These are phyloP conservation scores for Graphilbum sp. DNA, from an alignment of 2,329 filamentous ascomycete species.

Conservation along the genomic window DNA sequence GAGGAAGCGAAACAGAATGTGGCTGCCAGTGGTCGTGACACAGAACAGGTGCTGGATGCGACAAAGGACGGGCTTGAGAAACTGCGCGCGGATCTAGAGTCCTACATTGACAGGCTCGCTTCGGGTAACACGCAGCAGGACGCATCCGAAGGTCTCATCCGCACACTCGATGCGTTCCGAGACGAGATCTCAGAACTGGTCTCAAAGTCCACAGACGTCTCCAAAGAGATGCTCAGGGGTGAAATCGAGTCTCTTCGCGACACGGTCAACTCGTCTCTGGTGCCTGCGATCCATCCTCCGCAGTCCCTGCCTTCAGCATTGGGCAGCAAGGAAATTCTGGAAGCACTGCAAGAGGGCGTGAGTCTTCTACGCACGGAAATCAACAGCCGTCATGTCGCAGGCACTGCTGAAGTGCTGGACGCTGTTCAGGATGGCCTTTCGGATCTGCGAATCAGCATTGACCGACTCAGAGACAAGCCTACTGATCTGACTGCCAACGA, in stretches of 20 bases:
- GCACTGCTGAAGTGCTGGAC: conserved; percentile 78
- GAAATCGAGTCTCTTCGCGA: conserved; percentile 74
- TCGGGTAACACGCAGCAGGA: conserved; percentile 60
- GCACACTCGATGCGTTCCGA: conserved; percentile 49
- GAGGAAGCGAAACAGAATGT: conserved; percentile 62
- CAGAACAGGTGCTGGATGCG: conserved; percentile 75
- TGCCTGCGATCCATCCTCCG: conserved; percentile 36
- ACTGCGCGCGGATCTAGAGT: conserved; percentile 64
- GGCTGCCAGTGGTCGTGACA: conserved; percentile 61
- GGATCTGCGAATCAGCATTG: conserved; percentile 60
- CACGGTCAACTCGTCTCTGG: conserved; percentile 53
- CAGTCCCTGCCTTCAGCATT: conserved; percentile 9
- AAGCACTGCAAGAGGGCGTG: conserved; percentile 54
- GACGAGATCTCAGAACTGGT: conserved; percentile 52
- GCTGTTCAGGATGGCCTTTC: conserved; percentile 78
- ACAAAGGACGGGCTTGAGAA: conserved; percentile 77
- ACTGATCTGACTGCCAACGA: conserved; percentile 70
- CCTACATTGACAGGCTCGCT: conserved; percentile 57
- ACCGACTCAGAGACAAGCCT: conserved; percentile 62
- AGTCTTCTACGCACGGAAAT: conserved; percentile 63
- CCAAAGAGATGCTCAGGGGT: conserved; percentile 56
- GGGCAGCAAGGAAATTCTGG: conserved; percentile 52
- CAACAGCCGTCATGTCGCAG: conserved; percentile 43
- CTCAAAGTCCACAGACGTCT: conserved; percentile 27
- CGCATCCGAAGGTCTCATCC: conserved; percentile 52